Conservation (phyloP, 192 early-diverging fungal genomes). For the Podila clonocystis region DNA sequence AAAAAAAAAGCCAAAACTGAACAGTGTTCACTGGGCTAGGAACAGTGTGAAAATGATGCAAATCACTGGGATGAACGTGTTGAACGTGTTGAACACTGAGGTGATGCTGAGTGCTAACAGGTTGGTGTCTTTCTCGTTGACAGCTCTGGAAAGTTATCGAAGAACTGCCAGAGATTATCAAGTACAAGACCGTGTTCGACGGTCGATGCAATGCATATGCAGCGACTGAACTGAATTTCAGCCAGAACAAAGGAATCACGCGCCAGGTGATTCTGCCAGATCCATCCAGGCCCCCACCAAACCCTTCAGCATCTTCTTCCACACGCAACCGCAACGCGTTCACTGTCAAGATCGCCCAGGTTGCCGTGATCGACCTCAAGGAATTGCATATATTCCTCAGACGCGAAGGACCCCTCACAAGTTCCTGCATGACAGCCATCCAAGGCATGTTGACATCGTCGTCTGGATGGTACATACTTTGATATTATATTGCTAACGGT, state of each 20-base stretch:
- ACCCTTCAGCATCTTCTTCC: not conserved
- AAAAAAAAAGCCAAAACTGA: not conserved
- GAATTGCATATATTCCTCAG: slow-evolving; percentile 31
- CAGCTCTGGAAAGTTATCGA: slow-evolving; percentile 42
- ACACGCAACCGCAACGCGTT: slow-evolving; percentile 30
- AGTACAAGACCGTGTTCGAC: slow-evolving; percentile 36
- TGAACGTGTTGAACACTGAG: too few species aligned
- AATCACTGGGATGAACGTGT: too few species aligned
- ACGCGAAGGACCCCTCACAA: slow-evolving; percentile 26
- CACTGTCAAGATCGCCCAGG: slow-evolving; percentile 22
- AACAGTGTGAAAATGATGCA: too few species aligned
- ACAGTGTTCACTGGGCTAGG: too few species aligned
- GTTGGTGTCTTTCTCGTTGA: not conserved
- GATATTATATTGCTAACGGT: not conserved
- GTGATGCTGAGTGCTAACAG: not conserved
- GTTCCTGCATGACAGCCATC: slow-evolving; percentile 26
- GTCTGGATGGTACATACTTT: not conserved
- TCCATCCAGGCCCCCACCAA: not conserved
- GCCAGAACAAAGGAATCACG: not conserved
- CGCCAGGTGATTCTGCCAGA: slow-evolving; percentile 31
- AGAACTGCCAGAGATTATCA: slow-evolving; percentile 24
- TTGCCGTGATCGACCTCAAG: slow-evolving; percentile 19
- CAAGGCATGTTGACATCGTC: slow-evolving; percentile 13
- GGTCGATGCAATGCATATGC: slow-evolving; percentile 34
- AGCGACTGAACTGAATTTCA: slow-evolving; percentile 12